Evolutionary conservation across 176 grass and related monocot species (phyloP), one percentile per base, ranked within the genome.

Genomic region (Eragrostis curvula): DNA sequence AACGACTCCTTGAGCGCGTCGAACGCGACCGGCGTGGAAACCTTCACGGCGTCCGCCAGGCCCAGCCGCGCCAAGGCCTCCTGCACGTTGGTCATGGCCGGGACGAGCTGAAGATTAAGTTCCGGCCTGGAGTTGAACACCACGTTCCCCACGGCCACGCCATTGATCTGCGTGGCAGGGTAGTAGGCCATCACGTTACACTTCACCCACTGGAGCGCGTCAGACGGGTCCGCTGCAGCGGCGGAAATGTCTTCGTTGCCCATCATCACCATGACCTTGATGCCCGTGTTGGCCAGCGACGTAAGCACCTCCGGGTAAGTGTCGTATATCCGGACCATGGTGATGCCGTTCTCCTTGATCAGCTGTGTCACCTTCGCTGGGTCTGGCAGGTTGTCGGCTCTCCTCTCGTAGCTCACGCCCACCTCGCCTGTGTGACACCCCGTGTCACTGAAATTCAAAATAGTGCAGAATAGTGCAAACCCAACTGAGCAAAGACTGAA

Each of bases 71-170:
- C 81, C 8, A 92, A 66, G 58, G 75, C 89, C 9, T n/a, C 42
- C 18, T 91, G 85, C 23, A 91, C 85, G 32, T 89, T 89, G 39
- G 11, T 43, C 75, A 89, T 89, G 68, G 81, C 68, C 10, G 29
- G 81, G 7, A 89, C 49, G n/a, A 85, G 73, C 45, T 44, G 23
- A 3, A 42, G 12, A 0, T 17, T 1, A 42, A 8, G 0, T 74
- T 82, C 5, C 82, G 42, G 53, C 77, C 85, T 8, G 65, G 1
- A 0, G 18, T 66, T 80, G 57, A 93, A 90, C 27, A 93, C 87
- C 66, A 90, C 87, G 42, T 93, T 92, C 16, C 87, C 87, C 2
- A 93, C 91, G 36, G 87, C 87, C 0, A 89, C 68, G 80, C 70
- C 24, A 23, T 61, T 27, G 70, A 89, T 89, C 63, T 68, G 85